phyloP scores from a whole-genome alignment of 495 filamentous ascomycete genomes.

The Hyaloscypha variabilis region DNA sequence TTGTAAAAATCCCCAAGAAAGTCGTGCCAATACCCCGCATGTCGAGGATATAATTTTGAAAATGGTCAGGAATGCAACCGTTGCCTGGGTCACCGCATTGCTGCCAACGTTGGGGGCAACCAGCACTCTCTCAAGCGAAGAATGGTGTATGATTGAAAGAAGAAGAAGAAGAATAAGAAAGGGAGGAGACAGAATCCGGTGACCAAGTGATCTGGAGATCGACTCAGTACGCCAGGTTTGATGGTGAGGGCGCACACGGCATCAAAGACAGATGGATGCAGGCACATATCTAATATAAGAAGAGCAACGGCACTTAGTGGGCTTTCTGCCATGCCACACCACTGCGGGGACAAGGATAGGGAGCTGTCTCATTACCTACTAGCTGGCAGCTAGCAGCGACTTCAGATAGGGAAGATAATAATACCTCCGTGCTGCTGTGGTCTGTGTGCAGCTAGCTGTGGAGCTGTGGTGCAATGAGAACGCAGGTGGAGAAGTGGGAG shows the following conservation, averaged over 20 bases:
- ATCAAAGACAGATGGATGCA: conserved; percentile 25
- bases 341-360: conserved; percentile 13
- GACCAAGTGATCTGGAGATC: conserved; percentile 30
- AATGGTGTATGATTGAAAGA: conserved; percentile 24
- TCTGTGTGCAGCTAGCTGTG: conserved; percentile 8
- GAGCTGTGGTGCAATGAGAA: conserved; percentile 16
- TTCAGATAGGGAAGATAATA: conserved; percentile 10
- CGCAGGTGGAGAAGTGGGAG: too few relatives aligned
- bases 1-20: conserved; percentile 1
- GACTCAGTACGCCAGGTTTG: conserved; percentile 22
- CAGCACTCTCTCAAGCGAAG: conserved; percentile 15
- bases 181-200: conserved; percentile 6
- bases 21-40: conserved; percentile 22
- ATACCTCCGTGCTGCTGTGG: conserved; percentile 8
- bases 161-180: conserved; percentile 15
- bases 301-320: conserved; percentile 23
- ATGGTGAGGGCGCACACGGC: conserved; percentile 22
- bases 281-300: conserved; percentile 29
- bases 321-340: conserved; percentile 18
- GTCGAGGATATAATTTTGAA: conserved; percentile 21
- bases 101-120: conserved; percentile 13
- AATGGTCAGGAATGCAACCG: conserved; percentile 14
- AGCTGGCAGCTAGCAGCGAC: conserved; percentile 2
- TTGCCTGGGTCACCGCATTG: conserved; percentile 26
- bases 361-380: neutral